These are phyloP conservation scores for Glycine latifolia DNA, from an alignment of 306 rosid genomes.

Conservation along the genomic window DNA sequence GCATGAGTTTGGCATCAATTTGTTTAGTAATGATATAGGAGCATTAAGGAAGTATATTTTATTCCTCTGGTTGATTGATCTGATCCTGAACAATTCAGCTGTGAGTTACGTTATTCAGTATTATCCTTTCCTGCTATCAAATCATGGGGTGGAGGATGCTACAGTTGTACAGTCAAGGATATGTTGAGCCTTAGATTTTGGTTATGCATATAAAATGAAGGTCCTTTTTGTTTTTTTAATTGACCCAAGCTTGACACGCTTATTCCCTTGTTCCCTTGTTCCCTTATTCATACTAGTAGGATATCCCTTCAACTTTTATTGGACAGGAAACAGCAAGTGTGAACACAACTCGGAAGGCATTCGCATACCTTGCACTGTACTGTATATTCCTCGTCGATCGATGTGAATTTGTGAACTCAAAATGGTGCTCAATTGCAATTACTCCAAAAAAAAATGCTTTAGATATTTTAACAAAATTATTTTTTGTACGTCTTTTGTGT, in stretches of 20 bases:
- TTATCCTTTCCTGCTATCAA: background rate
- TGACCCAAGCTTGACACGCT: background rate
- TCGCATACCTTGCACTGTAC: background rate
- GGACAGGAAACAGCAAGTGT: background rate
- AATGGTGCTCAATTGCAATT: background rate
- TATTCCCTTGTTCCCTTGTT: background rate
- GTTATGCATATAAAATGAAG: slow-evolving; percentile 2
- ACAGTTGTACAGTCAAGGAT: slow-evolving; percentile 33
- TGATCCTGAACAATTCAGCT: slow-evolving; percentile 27
- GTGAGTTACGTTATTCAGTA: background rate
- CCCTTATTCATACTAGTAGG: background rate
- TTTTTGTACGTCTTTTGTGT: background rate
- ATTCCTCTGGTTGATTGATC: slow-evolving; percentile 18
- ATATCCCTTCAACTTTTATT: background rate
- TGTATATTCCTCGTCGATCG: background rate
- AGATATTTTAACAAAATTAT: background rate
- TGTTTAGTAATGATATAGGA: slow-evolving; percentile 26
- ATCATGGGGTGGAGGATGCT: background rate
- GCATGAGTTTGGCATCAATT: slow-evolving; percentile 36
- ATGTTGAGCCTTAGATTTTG: background rate
- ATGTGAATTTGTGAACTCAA: background rate
- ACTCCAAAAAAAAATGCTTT: background rate
- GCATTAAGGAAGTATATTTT: slow-evolving; percentile 18
- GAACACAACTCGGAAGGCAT: background rate
- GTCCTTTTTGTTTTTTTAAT: too few species aligned